Evolutionary conservation across 2,329 filamentous ascomycete species (phyloP).

Genomic region (Pyrenophora graminea): DNA sequence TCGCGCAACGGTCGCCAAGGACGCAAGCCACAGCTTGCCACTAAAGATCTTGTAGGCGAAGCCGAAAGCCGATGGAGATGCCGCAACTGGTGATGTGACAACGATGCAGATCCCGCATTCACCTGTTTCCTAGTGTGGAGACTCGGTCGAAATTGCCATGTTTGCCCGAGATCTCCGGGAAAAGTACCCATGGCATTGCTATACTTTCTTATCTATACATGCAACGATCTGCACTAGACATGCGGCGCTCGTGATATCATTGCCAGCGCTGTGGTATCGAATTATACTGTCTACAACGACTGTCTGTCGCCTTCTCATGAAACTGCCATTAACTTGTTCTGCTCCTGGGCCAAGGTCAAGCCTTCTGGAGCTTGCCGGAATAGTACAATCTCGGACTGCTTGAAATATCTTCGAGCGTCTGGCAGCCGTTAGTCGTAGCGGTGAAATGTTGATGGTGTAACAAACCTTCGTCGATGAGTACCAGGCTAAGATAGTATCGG

Average conservation of each 20-base stretch:
- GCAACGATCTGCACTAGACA: background rate
- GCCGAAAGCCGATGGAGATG: background rate
- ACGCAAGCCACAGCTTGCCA: constrained; percentile 1
- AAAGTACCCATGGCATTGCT: background rate
- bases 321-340: constrained; percentile 50
- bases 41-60: background rate
- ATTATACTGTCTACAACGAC: background rate
- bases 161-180: background rate
- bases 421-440: constrained; percentile 19
- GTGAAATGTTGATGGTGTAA: background rate
- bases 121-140: constrained; percentile 1
- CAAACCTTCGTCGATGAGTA: constrained; percentile 89
- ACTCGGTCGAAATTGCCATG: constrained; percentile 1
- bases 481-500: constrained; percentile 93
- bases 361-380: constrained; percentile 73
- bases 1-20: background rate
- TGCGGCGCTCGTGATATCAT: too few species aligned
- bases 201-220: background rate
- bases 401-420: constrained; percentile 98
- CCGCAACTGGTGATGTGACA: background rate
- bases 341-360: constrained; percentile 53
- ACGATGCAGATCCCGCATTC: too few species aligned
- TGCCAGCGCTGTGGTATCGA: too few species aligned
- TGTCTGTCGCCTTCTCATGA: constrained; percentile 27
- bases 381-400: constrained; percentile 97